These are phyloP conservation scores for Euphorbia peplus DNA, from an alignment of 345 rosid genomes.

Conservation along the genomic window DNA sequence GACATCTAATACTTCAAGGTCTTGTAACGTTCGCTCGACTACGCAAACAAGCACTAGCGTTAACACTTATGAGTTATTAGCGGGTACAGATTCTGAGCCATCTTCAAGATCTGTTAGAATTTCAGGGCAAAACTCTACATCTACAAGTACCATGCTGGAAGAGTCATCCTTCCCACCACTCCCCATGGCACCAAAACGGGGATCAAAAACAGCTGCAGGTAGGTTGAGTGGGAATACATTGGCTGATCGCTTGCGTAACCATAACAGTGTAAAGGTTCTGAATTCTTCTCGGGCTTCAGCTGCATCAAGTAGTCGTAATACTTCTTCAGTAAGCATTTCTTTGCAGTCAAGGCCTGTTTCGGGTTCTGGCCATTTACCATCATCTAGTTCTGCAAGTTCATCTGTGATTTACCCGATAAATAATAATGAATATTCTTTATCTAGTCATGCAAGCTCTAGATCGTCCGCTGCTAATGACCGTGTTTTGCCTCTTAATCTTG, in stretches of 20 bases:
- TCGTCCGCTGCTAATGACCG: slow-evolving; percentile 1
- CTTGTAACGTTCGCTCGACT: neutral
- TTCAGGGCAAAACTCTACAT: neutral
- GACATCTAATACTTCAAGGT: slow-evolving; percentile 10
- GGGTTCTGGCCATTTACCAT: neutral
- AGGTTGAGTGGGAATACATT: slow-evolving; percentile 14
- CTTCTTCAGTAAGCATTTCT: neutral
- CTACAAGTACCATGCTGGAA: neutral
- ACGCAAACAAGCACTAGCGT: neutral
- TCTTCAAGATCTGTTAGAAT: slow-evolving; percentile 6
- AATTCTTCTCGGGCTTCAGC: slow-evolving; percentile 8
- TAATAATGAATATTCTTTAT: neutral
- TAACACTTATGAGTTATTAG: slow-evolving; percentile 14
- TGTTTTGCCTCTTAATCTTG: slow-evolving; percentile 4
- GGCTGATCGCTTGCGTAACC: slow-evolving; percentile 15
- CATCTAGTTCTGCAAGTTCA: slow-evolving; percentile 10
- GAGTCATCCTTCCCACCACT: slow-evolving; percentile 28
- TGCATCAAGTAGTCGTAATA: neutral
- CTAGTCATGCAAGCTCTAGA: slow-evolving; percentile 4
- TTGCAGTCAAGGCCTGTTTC: slow-evolving; percentile 6
- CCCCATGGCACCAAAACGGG: slow-evolving; percentile 7
- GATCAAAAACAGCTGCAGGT: neutral
- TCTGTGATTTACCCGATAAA: neutral
- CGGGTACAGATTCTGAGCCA: slow-evolving; percentile 1
- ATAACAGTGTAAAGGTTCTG: slow-evolving; percentile 15